These are phyloP conservation scores for Ascochyta fabae DNA, from an alignment of 2,329 filamentous ascomycete genomes.

Conservation along the genomic window DNA sequence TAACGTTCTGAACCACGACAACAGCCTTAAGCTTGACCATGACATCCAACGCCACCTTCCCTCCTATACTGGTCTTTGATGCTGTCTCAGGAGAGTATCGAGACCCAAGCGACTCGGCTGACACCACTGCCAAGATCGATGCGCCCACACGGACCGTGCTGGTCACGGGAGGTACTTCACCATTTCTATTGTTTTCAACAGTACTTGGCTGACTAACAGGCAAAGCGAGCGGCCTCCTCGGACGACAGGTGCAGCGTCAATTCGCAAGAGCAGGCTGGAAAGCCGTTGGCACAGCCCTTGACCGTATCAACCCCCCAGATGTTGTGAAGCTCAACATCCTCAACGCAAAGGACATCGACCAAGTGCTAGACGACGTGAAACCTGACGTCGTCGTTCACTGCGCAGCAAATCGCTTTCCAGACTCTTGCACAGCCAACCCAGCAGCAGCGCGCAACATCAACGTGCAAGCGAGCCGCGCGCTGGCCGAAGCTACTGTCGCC, in stretches of 20 bases:
- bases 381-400: conserved; percentile 83
- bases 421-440: conserved; percentile 82
- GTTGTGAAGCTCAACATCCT: conserved; percentile 63
- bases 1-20: neutral
- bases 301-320: conserved; percentile 72
- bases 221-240: conserved; percentile 75
- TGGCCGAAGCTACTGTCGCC: conserved; percentile 70
- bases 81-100: conserved; percentile 13
- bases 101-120: conserved; percentile 12
- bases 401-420: conserved; percentile 89
- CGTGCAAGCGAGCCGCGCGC: conserved; percentile 69
- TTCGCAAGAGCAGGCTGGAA: conserved; percentile 71
- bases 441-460: conserved; percentile 77
- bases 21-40: neutral
- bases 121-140: conserved; percentile 3
- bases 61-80: conserved; percentile 16
- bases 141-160: conserved; percentile 64
- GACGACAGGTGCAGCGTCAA: conserved; percentile 74
- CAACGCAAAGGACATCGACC: conserved; percentile 54
- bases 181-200: neutral
- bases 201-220: conserved; percentile 19
- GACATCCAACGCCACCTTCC: neutral
- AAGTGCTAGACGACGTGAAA: conserved; percentile 60
- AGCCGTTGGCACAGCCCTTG: conserved; percentile 61
- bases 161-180: conserved; percentile 71